phyloP scores from a whole-genome alignment of 257 asterid species.

The Vinca minor region DNA sequence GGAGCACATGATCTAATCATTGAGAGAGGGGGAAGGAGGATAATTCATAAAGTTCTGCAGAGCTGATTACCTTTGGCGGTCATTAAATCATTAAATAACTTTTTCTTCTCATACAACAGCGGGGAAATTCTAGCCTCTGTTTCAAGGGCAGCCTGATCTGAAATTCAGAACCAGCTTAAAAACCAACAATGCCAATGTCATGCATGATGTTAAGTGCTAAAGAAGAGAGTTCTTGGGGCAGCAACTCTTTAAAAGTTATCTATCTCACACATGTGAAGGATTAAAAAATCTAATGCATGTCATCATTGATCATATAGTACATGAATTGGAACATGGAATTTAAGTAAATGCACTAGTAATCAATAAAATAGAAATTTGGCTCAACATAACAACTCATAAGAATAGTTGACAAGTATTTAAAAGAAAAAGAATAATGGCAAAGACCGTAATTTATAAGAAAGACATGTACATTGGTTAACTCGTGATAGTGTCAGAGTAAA shows the following conservation, averaged over 20 bases:
- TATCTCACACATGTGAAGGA: background rate
- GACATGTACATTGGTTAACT: background rate
- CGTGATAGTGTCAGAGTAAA: background rate
- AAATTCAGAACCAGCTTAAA: slow-evolving; percentile 5
- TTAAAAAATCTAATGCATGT: background rate
- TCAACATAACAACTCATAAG: background rate
- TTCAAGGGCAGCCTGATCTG: slow-evolving; percentile 94
- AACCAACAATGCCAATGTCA: background rate
- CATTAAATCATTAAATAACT: slow-evolving; percentile 74
- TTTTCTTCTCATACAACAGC: slow-evolving; percentile 77
- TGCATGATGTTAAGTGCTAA: background rate
- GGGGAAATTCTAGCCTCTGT: slow-evolving; percentile 92
- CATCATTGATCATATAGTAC: background rate
- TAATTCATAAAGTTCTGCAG: slow-evolving; percentile 4
- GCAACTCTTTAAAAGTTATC: background rate
- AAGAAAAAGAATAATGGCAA: background rate
- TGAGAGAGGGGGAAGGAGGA: slow-evolving; percentile 9
- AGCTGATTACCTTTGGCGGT: slow-evolving; percentile 69
- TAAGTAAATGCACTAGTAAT: background rate
- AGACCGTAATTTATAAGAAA: background rate
- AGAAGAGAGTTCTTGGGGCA: background rate
- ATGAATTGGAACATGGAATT: background rate
- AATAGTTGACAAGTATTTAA: background rate
- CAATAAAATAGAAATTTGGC: background rate
- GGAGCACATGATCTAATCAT: background rate